Base-by-base conservation (phyloP, 2,329 filamentous ascomycete species). In the Botryotinia calthae region DNA sequence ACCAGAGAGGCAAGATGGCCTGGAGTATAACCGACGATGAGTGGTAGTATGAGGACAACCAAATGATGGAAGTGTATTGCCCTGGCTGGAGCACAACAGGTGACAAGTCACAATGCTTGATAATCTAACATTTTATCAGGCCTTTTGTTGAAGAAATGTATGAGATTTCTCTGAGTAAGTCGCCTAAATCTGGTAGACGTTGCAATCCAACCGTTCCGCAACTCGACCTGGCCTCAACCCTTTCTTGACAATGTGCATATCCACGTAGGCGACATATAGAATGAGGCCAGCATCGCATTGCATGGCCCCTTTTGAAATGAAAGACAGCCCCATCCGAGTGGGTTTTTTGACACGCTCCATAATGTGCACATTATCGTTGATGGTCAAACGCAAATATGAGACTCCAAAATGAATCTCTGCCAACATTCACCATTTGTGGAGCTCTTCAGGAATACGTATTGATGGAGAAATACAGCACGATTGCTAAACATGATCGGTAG, bases 251-350 rank as follows among this genome's bases (percentile, higher is more conserved):
- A n/a, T 25, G 22, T 40, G 8, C 63, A 66, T 51, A 51, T 66
- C 63, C 63, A 66, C 63, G 46, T 66, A 51, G 22, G 31, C 37
- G 22, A n/a, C 31, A 20, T n/a, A 20, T n/a, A 28, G 14, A 51
- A n/a, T 14, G 4, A 40, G 63, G 63, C 63, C 63, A 66, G 37
- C 63, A 40, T 31, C n/a, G n/a, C 44, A 51, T n/a, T 66, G 63
- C 63, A 40, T 66, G 44, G 4, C 22, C 34, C n/a, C 37, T 9
- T 5, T 62, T 10, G 44, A 37, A 31, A 37, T 18, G 63, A 51
- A 20, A 65, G 22, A n/a, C 4, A 54, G 6, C 5, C 28, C 4
- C 12, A 22, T 48, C 4, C 8, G 9, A 28, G 44, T 51, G 28
- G 31, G 8, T 9, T n/a, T 51, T 37, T 34, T 31, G 25, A 40